Base-by-base conservation (phyloP, 371 early-diverging fungal species). In the Mucor velutinosus region DNA sequence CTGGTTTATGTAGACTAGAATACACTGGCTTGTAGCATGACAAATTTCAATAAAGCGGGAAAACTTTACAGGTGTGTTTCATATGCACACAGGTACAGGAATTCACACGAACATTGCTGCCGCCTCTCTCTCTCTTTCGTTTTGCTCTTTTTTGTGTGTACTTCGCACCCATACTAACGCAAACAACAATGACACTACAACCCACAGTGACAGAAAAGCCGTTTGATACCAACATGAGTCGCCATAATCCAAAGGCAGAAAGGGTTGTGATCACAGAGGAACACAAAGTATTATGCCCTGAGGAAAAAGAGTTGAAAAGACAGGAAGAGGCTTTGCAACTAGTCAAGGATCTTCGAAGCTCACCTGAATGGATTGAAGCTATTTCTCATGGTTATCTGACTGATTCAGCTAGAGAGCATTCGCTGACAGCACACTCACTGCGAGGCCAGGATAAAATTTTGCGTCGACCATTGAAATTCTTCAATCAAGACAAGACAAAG, bases 371-470 rank as follows among this genome's bases (percentile, higher is more conserved):
- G 76, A 35, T 56, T 45, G 78, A 81, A 67, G 69, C 72, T 0
- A 47, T 72, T 5, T 69, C 81, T 11, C 73, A 81, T 65, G 68
- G 69, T 8, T 66, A 81, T 56, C 41, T 81, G 69, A 66, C 71
- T 11, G 62, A 58, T 23, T 74, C 76, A 0, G 81, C 81, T 3
- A 62, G 62, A 3, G 43, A 58, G 3, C 78, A 76, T 45, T 81
- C 82, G 1, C 61, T 88, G 60, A 85, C 86, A 8, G 86, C 84
- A 12, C 77, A 74, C 14, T 76, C 80, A 0, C 69, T 88, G 23
- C 72, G 81, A n/a, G 87, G 86, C 2, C 73, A 73, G 14, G 73
- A 77, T 32, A 81, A 74, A 64, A 71, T 88, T 32, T 74, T 79
- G 14, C 64, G 84, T n/a, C 71, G 79, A 33, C 82, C 82, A 14